Evolutionary conservation across 257 asterid species (phyloP), one percentile per base, ranked within the genome.

Genomic region (Salvia rosmarinus): DNA sequence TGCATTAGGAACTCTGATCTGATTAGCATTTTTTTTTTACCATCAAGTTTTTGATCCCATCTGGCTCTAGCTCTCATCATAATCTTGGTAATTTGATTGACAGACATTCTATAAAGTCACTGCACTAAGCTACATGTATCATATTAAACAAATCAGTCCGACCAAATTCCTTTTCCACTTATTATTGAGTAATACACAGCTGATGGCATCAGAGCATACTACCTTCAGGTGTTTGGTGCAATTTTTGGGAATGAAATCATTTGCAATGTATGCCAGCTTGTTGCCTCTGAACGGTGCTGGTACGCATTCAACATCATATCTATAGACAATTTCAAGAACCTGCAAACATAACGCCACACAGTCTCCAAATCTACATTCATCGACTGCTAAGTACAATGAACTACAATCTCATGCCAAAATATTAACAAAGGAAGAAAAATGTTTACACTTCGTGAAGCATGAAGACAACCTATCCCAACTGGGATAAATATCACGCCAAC

Each of bases 301-400:
- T 68, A 89, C 81, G 49, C 96, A 87, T 71, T 87, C 96, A 75
- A 50, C 73, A 73, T 87, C 96, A 68, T 89, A 87, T 72, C 92
- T 80, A 65, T 86, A 85, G 54, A 87, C 88, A 77, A 89, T 77
- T 81, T 87, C 90, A 67, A 87, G 82, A 77, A 89, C 95, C 96
- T 89, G 58, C 74, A 77, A 23, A 72, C 19, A 54, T 73, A 70
- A 65, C 17, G 73, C 44, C 55, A 62, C 34, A 46, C 17, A 40
- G 46, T 49, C 44, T 54, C 77, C 47, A 51, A 4, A 70, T 39
- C 61, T 70, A 63, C 49, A 63, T 55, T 28, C 55, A 52, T 68
- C 17, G 47, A 62, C 23, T n/a, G 28, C 49, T 47, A 65, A 39
- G 1, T 62, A 25, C 43, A 23, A 44, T 6, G 16, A 65, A 78